phyloP scores from a whole-genome alignment of 2,329 filamentous ascomycete genomes.

The Fusarium poae region DNA sequence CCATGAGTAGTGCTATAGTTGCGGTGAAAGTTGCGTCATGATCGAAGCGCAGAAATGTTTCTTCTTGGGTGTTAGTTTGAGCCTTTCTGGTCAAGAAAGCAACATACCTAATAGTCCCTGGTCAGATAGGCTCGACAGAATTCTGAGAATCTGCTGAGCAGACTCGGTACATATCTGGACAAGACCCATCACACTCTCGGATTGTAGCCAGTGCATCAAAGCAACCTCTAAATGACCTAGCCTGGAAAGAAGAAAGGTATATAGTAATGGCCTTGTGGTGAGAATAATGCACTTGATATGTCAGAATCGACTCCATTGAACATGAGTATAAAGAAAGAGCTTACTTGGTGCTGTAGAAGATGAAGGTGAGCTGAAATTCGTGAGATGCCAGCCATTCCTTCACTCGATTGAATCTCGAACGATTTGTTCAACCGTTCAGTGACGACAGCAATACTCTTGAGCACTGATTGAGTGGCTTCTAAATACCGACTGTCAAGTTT shows the following conservation, averaged over 20 bases:
- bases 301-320: background rate
- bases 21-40: slow-evolving; percentile 47
- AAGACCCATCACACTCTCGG: slow-evolving; percentile 31
- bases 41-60: slow-evolving; percentile 32
- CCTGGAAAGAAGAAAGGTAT: slow-evolving; percentile 39
- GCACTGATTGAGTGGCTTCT: slow-evolving; percentile 34
- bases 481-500: slow-evolving; percentile 45
- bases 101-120: slow-evolving; percentile 31
- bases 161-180: slow-evolving; percentile 29
- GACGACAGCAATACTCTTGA: slow-evolving; percentile 38
- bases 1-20: slow-evolving; percentile 56
- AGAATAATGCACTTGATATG: slow-evolving; percentile 36
- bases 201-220: slow-evolving; percentile 43
- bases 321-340: background rate
- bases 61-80: background rate
- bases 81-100: fast-evolving
- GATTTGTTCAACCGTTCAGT: slow-evolving; percentile 38
- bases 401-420: slow-evolving; percentile 34
- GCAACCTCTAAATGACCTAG: slow-evolving; percentile 38
- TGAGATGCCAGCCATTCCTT: slow-evolving; percentile 32
- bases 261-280: slow-evolving; percentile 38
- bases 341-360: slow-evolving; percentile 40
- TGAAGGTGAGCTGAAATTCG: slow-evolving; percentile 40
- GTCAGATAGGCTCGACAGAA: slow-evolving; percentile 34
- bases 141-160: slow-evolving; percentile 33